These are phyloP conservation scores for Penstemon barbatus DNA, from an alignment of 257 asterid genomes.

Conservation along the genomic window DNA sequence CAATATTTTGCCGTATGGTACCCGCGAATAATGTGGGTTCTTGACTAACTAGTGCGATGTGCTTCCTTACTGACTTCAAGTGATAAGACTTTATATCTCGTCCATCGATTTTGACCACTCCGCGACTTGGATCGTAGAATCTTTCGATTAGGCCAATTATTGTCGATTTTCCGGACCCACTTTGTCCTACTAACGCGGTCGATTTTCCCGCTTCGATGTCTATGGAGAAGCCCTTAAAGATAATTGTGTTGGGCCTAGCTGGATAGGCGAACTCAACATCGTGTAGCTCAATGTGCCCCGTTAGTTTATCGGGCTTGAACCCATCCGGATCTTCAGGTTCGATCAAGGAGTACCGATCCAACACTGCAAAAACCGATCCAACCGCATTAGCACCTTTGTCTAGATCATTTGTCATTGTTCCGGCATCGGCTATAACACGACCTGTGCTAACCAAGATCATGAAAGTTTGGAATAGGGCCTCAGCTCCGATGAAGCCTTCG, in stretches of 20 bases:
- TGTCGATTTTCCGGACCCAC: conserved; percentile 66
- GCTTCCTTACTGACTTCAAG: conserved; percentile 44
- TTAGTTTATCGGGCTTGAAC: conserved; percentile 38
- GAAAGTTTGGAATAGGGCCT: conserved; percentile 53
- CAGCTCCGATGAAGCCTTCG: conserved; percentile 43
- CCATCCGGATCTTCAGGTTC: conserved; percentile 57
- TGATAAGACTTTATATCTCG: conserved; percentile 47
- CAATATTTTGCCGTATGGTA: conserved; percentile 46
- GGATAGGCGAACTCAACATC: conserved; percentile 57
- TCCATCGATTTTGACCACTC: conserved; percentile 49
- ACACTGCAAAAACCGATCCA: conserved; percentile 53
- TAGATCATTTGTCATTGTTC: conserved; percentile 61
- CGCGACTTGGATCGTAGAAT: conserved; percentile 52
- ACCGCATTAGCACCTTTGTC: conserved; percentile 57
- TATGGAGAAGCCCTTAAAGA: conserved; percentile 50
- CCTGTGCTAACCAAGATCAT: conserved; percentile 65
- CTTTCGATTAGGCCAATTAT: conserved; percentile 53
- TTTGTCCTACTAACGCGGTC: conserved; percentile 65
- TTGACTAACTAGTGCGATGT: conserved; percentile 62
- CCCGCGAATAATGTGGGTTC: conserved; percentile 60
- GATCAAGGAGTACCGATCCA: conserved; percentile 49
- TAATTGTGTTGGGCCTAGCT: conserved; percentile 42
- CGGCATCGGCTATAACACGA: conserved; percentile 66
- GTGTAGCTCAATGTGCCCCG: conserved; percentile 43
- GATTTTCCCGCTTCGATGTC: conserved; percentile 54